Evolutionary conservation across 441 rosid genomes (phyloP).

Genomic region (Gossypium laxum): DNA sequence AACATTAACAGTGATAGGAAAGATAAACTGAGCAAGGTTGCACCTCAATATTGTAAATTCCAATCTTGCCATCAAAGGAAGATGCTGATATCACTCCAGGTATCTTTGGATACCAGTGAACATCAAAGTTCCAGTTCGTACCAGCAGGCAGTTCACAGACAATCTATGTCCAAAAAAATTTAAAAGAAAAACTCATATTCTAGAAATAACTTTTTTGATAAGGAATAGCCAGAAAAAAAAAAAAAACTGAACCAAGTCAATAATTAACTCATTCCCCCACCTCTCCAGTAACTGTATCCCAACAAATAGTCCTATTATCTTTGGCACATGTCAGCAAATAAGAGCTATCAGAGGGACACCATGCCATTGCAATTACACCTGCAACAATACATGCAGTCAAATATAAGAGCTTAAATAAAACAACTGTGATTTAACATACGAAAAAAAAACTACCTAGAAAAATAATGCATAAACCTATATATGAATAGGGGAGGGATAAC

Average conservation of each 20-base stretch:
- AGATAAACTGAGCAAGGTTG: neutral
- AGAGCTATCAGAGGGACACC: constrained; percentile 91
- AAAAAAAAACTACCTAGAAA: constrained; percentile 8
- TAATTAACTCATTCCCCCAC: constrained; percentile 28
- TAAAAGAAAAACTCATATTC: neutral
- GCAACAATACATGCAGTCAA: constrained; percentile 15
- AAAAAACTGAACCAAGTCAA: neutral
- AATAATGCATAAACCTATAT: neutral
- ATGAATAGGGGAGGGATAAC: no score
- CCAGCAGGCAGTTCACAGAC: constrained; percentile 88
- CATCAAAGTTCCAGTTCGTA: constrained; percentile 93
- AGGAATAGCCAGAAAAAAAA: neutral
- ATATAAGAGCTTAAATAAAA: constrained; percentile 11
- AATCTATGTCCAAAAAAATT: constrained; percentile 69
- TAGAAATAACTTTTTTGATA: constrained; percentile 2
- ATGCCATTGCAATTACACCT: constrained; percentile 99
- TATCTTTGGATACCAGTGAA: constrained; percentile 93
- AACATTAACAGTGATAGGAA: neutral
- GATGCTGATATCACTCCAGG: constrained; percentile 96
- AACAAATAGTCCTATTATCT: constrained; percentile 95
- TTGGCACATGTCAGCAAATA: constrained; percentile 94
- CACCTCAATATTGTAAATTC: constrained; percentile 92
- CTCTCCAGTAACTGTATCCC: constrained; percentile 89
- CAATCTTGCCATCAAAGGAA: constrained; percentile 94
- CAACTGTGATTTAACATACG: neutral